Evolutionary conservation across 192 early-diverging fungal genomes (phyloP), one percentile per base, ranked within the genome.

Genomic region (Thoreauomyces humboldtii): DNA sequence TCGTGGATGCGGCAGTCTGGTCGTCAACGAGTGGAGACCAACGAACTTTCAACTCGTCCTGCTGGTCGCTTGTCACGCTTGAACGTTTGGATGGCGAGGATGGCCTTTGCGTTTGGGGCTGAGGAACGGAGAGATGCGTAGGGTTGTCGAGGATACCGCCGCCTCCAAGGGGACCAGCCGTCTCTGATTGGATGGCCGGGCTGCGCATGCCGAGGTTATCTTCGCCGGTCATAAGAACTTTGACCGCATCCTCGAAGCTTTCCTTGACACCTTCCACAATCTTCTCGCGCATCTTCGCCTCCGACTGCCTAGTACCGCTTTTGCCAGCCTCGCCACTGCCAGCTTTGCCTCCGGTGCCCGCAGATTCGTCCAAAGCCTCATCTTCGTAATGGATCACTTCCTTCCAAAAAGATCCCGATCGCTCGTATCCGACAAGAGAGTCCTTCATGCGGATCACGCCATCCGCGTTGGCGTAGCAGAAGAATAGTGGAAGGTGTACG

Each of bases 381-480:
- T 37, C 35, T 14, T 33, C 51, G 51, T 80, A 80, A 12, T 62
- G 57, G 47, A 80, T 72, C 7, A 71, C 60, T 1, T 77, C 74
- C 53, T 74, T 76, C 78, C 78, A 80, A 22, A 36, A 27, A 24
- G 71, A 74, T 0, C 60, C 61, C 45, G 59, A 64, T 11, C 69
- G 71, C 0, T 48, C 36, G 52, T 74, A 80, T 14, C 78, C 78
- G 9, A 70, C 69, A 61, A 77, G 34, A 17, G 65, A 54, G 51
- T 80, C 78, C 33, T 67, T 65, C 43, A 57, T 58, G 25, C 72
- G 34, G 27, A 80, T 58, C 21, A 80, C 67, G 12, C 48, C 65
- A 36, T 80, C 78, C 24, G 71, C 72, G 37, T 80, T 80, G 31
- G 78, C 78, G 25, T 74, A 76, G 55, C 71, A 74, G 54, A 80